A percentile compares a stretch with the other conserved stretches of the same genome.
Evolutionary conservation across 495 filamentous ascomycete species (phyloP).

Genomic region (Clohesyomyces aquaticus): DNA sequence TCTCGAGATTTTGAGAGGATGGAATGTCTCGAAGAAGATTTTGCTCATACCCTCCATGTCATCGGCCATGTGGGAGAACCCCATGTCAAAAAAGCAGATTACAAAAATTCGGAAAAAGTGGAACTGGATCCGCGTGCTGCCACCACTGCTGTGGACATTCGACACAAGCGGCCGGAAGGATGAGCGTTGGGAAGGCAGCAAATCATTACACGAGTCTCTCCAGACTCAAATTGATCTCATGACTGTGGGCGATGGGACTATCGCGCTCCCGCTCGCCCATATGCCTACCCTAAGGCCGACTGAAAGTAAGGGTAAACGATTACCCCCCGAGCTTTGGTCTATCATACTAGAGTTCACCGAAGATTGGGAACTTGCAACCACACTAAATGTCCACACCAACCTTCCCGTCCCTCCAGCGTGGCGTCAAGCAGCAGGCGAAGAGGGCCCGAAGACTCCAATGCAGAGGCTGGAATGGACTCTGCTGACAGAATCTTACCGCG

Average conservation of each 20-base stretch:
- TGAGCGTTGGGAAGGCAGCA: slow-evolving; percentile 64
- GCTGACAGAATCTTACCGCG: slow-evolving; percentile 67
- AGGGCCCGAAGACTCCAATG: slow-evolving; percentile 52
- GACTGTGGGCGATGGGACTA: slow-evolving; percentile 61
- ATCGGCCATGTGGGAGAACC: slow-evolving; percentile 80
- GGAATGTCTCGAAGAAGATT: slow-evolving; percentile 83
- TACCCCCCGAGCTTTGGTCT: slow-evolving; percentile 87
- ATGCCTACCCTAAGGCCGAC: slow-evolving; percentile 33
- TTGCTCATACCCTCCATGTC: slow-evolving; percentile 83
- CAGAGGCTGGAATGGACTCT: slow-evolving; percentile 78
- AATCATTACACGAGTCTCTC: slow-evolving; percentile 66
- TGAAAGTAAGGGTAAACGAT: slow-evolving; percentile 32
- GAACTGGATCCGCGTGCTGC: slow-evolving; percentile 75
- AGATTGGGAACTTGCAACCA: slow-evolving; percentile 87
- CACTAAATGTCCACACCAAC: slow-evolving; percentile 76
- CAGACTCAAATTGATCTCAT: slow-evolving; percentile 67
- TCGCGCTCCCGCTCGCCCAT: slow-evolving; percentile 38
- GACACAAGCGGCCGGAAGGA: slow-evolving; percentile 49
- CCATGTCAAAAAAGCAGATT: slow-evolving; percentile 79
- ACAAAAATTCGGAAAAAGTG: slow-evolving; percentile 77
- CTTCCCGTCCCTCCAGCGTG: slow-evolving; percentile 75
- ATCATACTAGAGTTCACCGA: slow-evolving; percentile 79
- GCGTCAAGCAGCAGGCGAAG: slow-evolving; percentile 53
- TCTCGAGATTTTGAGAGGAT: slow-evolving; percentile 73
- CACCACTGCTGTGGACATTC: slow-evolving; percentile 75